Evolutionary conservation across 2,329 filamentous ascomycete genomes (phyloP), one percentile per base, ranked within the genome.

Genomic region (Dichotomopilus funicola): DNA sequence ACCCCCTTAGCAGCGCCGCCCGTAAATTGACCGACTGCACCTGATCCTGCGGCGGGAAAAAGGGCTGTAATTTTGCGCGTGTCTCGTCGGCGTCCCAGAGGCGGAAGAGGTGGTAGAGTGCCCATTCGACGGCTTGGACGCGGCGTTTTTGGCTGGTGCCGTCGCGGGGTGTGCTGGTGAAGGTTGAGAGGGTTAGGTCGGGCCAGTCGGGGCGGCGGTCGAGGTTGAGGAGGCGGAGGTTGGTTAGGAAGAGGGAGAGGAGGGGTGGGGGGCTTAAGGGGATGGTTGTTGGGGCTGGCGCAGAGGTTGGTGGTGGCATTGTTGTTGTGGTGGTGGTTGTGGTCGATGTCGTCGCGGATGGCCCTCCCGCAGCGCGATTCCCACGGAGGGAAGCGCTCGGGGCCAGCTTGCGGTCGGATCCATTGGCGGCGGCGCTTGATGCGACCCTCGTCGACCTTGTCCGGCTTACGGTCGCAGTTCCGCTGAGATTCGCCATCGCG

Each of bases 11-110:
- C 7, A 96, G 78, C 7, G 89, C 90, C 36, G 89, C 85, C 50
- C 94, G 89, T 6, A 99, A 80, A 68, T 95, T 96, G 63, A 95
- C 77, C 5, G 91, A 96, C 71, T 96, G 91, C 47, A 95, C 78
- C 40, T 92, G 90, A 64, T 96, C 91, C 61, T 89, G 79, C 0
- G 94, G 89, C 12, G 94, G 94, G 67, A 95, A 97, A 75, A 92
- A 94, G 0, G 90, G 89, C 56, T 86, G 85, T 8, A 97, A 78
- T 78, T 94, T 96, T 87, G 86, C 86, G 60, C 81, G 80, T 13
- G 91, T 82, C 64, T 89, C 87, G 9, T 86, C 81, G 0, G 82
- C 80, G 66, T 96, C 88, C 87, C 90, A 96, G 3, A 95, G 73
- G 40, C 80, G 78, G 69, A 96, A 96, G 11, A 99, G 79, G 51